phyloP scores from a whole-genome alignment of 2,329 filamentous ascomycete genomes.

The Epichloe coenophiala region DNA sequence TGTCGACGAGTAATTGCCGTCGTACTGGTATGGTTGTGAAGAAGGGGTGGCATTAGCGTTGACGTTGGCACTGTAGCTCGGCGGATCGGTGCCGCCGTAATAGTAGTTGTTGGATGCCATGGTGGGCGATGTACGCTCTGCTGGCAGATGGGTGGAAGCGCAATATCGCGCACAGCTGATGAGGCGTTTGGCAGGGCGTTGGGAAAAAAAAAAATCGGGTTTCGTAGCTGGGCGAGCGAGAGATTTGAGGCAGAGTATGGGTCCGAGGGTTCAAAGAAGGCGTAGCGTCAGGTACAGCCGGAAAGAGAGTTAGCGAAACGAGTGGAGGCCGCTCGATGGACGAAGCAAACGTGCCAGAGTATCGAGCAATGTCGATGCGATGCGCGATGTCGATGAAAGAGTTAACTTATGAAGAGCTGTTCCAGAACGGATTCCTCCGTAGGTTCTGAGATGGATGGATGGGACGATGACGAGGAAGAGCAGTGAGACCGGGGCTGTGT shows the following conservation, averaged over 20 bases:
- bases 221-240: neutral
- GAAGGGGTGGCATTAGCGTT: slow-evolving; percentile 14
- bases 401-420: neutral
- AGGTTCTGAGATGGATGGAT: neutral
- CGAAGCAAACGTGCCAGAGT: neutral
- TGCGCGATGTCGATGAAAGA: neutral
- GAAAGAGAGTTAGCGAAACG: neutral
- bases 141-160: neutral
- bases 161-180: neutral
- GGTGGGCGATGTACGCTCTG: slow-evolving; percentile 11
- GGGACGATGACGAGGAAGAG: neutral
- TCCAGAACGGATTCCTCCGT: no score
- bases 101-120: slow-evolving; percentile 58
- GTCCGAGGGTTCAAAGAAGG: neutral
- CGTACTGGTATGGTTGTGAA: slow-evolving; percentile 28
- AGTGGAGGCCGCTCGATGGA: neutral
- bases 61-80: slow-evolving; percentile 22
- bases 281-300: slow-evolving; percentile 1
- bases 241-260: neutral
- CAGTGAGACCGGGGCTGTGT: neutral
- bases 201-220: neutral
- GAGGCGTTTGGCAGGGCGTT: neutral
- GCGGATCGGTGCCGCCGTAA: slow-evolving; percentile 27
- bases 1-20: slow-evolving; percentile 8
- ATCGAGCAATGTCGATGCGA: neutral